These are phyloP conservation scores for Arabidopsis lyrata DNA, from an alignment of 441 rosid species.

Conservation along the genomic window DNA sequence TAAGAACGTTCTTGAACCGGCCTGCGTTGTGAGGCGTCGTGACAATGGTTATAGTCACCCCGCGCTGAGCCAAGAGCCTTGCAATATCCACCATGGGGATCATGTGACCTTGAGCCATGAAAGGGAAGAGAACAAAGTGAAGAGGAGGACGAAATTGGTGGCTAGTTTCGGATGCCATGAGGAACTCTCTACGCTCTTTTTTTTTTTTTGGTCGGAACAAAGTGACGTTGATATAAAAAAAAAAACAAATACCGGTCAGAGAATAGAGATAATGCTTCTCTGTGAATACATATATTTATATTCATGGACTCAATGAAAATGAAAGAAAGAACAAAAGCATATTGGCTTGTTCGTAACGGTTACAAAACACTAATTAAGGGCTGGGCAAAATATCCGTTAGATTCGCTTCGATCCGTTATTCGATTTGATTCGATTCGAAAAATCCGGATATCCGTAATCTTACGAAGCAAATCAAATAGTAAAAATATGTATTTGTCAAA, in stretches of 20 bases:
- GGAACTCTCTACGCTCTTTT: background rate
- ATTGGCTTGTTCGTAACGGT: conserved; percentile 2
- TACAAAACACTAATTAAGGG: background rate
- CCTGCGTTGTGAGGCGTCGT: conserved; percentile 44
- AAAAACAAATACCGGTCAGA: too few relatives aligned
- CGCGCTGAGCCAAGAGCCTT: conserved; percentile 44
- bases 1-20: conserved; percentile 36
- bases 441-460: too few relatives aligned
- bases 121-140: conserved; percentile 46
- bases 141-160: conserved; percentile 12
- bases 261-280: too few relatives aligned
- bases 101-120: conserved; percentile 49
- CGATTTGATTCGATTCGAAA: too few relatives aligned
- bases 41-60: conserved; percentile 38
- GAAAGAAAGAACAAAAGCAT: background rate
- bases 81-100: conserved; percentile 46
- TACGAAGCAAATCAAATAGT: too few relatives aligned
- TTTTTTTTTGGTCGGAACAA: background rate
- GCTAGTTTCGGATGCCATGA: conserved; percentile 35
- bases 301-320: too few relatives aligned
- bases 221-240: too few relatives aligned
- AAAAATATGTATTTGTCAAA: too few relatives aligned
- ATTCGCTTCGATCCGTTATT: too few relatives aligned
- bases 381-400: too few relatives aligned
- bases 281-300: too few relatives aligned